Base-by-base conservation (phyloP, 2,329 filamentous ascomycete genomes). In the Diaporthe sp. region DNA sequence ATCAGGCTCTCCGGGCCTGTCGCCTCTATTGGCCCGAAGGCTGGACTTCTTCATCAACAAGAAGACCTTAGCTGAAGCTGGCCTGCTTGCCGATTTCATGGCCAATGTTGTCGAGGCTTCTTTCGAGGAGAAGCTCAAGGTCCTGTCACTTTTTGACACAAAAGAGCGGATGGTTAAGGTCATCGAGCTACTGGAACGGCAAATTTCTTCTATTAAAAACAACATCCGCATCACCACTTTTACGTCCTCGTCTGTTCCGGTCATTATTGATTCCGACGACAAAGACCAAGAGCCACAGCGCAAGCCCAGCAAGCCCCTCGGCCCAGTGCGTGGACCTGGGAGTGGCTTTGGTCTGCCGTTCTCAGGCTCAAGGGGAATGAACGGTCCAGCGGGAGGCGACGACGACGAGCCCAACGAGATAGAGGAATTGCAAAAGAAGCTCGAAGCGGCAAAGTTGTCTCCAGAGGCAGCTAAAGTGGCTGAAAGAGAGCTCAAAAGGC, bases 31-130 rank as follows among this genome's bases (percentile, higher is more conserved):
- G 71, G 95, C 95, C 0, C 92, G 95, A 69, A 92, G 96, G 71
- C 90, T 99, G 58, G 96, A 98, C 81, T 86, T 96, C 72, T 97
- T 95, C 83, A 98, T 99, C 78, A 89, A 92, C 44, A 92, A 93
- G 82, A 97, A 97, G 82, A 92, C 95, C 75, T 83, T 97, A 69
- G 88, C 91, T 57, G 95, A 98, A 79, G 96, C 96, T 1, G 96
- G 96, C 2, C 87, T 92, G 12, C 88, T 99, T 13, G 96, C 97
- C 9, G 97, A 99, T 83, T 98, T 98, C 82, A 98, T 99, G 95
- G 93, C 95, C 53, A 98, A 98, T 82, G 90, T 98, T 34, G 91
- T 98, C 3, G 95, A 98, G 77, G 93, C 94, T 69, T 94, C 92
- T 13, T 94, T 97, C 78, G 95, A 98, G 83, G 97, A 99, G 82